These are phyloP conservation scores for Luffa aegyptiaca DNA, from an alignment of 306 rosid species.

Conservation along the genomic window DNA sequence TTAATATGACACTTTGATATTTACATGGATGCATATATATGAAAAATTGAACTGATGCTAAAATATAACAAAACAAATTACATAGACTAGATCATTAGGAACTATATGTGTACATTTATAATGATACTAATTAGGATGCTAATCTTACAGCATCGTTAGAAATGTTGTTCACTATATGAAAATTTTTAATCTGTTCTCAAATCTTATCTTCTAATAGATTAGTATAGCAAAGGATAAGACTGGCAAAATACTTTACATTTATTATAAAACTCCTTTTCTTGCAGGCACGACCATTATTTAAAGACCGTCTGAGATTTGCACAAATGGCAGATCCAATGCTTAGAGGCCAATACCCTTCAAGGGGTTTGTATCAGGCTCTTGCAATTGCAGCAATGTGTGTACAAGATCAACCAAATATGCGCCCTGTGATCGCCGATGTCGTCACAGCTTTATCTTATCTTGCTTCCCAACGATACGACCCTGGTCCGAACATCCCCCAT, in stretches of 20 bases:
- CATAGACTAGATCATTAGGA: not conserved
- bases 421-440: constrained; percentile 84
- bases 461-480: constrained; percentile 55
- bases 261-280: not conserved
- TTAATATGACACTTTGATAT: not conserved
- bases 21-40: not conserved
- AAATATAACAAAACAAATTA: not conserved
- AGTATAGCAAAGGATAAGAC: not conserved
- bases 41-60: not conserved
- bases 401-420: constrained; percentile 78
- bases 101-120: not conserved
- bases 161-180: not conserved
- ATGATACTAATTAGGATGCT: not conserved
- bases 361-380: constrained; percentile 80
- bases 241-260: not conserved
- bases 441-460: constrained; percentile 89
- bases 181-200: not conserved
- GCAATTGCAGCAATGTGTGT: constrained; percentile 93
- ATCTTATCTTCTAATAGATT: not conserved
- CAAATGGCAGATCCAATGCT: constrained; percentile 83
- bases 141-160: not conserved
- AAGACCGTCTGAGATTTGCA: constrained; percentile 44
- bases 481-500: constrained; percentile 37
- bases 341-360: constrained; percentile 73
- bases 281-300: constrained; percentile 85